phyloP scores from a whole-genome alignment of 2,329 filamentous ascomycete species.

The Sordariomycetes sp. region DNA sequence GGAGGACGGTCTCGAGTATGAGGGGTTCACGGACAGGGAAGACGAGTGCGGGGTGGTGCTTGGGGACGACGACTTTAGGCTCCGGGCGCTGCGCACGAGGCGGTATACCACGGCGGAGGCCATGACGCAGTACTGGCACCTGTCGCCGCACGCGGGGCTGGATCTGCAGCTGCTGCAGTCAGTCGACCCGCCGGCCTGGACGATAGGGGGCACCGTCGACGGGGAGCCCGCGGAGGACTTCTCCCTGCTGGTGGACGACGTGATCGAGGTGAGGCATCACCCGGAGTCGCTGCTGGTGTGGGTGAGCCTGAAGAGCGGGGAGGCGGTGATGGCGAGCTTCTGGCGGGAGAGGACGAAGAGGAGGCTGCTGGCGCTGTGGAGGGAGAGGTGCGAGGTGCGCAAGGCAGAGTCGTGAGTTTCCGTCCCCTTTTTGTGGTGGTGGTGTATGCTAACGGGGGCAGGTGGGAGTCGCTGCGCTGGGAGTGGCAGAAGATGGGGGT shows the following conservation, averaged over 20 bases:
- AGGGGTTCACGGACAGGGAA: slow-evolving; percentile 41
- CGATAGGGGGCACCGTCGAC: slow-evolving; percentile 12
- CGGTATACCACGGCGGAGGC: slow-evolving; percentile 31
- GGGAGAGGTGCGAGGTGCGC: slow-evolving; percentile 27
- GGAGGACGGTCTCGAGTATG: slow-evolving; percentile 28
- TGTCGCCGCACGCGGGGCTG: slow-evolving; percentile 17
- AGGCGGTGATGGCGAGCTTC: slow-evolving; percentile 39
- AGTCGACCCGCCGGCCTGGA: slow-evolving; percentile 32
- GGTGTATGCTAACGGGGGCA: not conserved
- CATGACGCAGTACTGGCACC: slow-evolving; percentile 45
- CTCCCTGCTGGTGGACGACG: slow-evolving; percentile 32
- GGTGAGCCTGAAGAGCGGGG: slow-evolving; percentile 19
- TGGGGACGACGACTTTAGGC: slow-evolving; percentile 35
- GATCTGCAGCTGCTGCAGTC: slow-evolving; percentile 44
- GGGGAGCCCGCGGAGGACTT: slow-evolving; percentile 42
- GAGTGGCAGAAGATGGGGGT: not conserved
- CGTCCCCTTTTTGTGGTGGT: not conserved
- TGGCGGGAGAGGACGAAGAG: slow-evolving; percentile 40
- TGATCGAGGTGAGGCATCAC: slow-evolving; percentile 34
- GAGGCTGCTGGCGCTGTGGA: slow-evolving; percentile 37
- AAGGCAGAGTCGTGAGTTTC: slow-evolving; percentile 24
- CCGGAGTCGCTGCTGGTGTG: slow-evolving; percentile 28
- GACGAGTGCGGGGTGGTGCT: slow-evolving; percentile 35
- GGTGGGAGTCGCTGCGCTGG: not conserved
- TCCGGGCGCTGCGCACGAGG: slow-evolving; percentile 40